phyloP scores from a whole-genome alignment of 768 basidiomycete genomes.

The Heimioporus sp. region DNA sequence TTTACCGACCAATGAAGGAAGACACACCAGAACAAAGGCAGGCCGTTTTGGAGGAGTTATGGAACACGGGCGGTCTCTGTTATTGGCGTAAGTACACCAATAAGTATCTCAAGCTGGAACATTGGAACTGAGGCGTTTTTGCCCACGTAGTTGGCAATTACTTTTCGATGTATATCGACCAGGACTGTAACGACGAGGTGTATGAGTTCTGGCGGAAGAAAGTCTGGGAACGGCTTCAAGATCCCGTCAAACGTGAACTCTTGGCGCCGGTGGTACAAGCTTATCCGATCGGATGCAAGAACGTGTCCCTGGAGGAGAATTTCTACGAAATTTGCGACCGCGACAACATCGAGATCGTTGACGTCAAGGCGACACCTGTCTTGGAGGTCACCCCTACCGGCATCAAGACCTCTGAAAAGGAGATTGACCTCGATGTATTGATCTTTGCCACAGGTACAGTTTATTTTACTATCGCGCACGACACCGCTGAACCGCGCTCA shows the following conservation, averaged over 20 bases:
- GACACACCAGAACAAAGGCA: slow-evolving; percentile 6
- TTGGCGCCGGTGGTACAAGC: slow-evolving; percentile 5
- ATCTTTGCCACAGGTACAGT: slow-evolving; percentile 10
- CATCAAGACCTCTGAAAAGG: slow-evolving; percentile 2
- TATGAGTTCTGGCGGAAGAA: slow-evolving; percentile 9
- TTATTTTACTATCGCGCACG: too few species aligned
- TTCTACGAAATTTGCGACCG: slow-evolving; percentile 11
- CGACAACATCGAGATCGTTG: slow-evolving; percentile 9
- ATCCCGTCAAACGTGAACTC: slow-evolving; percentile 8
- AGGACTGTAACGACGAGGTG: slow-evolving; percentile 6
- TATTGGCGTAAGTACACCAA: slow-evolving; percentile 4
- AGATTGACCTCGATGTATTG: slow-evolving; percentile 5
- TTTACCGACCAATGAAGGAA: slow-evolving; percentile 10
- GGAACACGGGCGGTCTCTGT: slow-evolving; percentile 1
- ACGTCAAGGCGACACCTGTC: slow-evolving; percentile 9
- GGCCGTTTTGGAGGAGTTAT: slow-evolving; percentile 4
- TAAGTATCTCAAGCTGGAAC: neutral
- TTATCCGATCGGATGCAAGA: slow-evolving; percentile 9
- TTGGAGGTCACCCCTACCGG: slow-evolving; percentile 4
- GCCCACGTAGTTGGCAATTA: slow-evolving; percentile 5
- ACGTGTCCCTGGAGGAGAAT: slow-evolving; percentile 1
- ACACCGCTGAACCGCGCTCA: too few species aligned
- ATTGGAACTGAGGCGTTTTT: neutral
- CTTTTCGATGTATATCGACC: neutral
- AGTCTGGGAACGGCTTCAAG: slow-evolving; percentile 7